Evolutionary conservation across 2,329 filamentous ascomycete species (phyloP), one percentile per base, ranked within the genome.

Genomic region (Calonectria montana): DNA sequence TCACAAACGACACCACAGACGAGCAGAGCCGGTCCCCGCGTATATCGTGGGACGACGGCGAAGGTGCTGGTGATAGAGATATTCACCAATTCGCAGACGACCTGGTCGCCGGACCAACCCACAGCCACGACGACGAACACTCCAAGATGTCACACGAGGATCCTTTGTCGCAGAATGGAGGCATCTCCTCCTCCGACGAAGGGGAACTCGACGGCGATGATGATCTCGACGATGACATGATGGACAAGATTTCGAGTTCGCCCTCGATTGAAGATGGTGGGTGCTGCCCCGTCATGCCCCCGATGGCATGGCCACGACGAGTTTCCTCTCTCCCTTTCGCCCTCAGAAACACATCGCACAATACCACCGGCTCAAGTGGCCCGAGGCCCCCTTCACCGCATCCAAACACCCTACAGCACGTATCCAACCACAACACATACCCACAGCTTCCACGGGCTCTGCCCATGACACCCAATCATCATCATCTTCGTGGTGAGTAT

Each of bases 211-310:
- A 93, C 77, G 90, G 91, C 75, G 91, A 91, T 72, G 93, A 94
- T 77, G 90, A 94, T 79, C 86, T 95, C 82, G 95, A 97, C 81
- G 88, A 98, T 84, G 96, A 98, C 84, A 92, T 98, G 92, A 95
- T 97, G 94, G 97, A 98, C 87, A 97, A 97, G 85, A 98, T 99
- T 77, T 98, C 96, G 80, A 98, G 96, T 84, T 98, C 96, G 80
- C 97, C 97, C 82, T 98, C 96, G 79, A 99, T 99, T 84, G 95
- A 97, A 88, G 96, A 98, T 93, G 96, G 96, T 99, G 92, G 90
- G 95, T 97, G 87, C 86, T 85, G 84, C 85, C 81, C 81, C 63
- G 75, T 78, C 77, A 72, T 77, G 73, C 80, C 83, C 77, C 81
- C 82, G 64, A 80, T 73, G 75, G 79, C 79, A 73, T 86, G 85